Percentiles rank a stretch among this genome's conserved stretches.
phyloP scores from a whole-genome alignment of 495 filamentous ascomycete genomes.

The Aspergillus olivimuriae region DNA sequence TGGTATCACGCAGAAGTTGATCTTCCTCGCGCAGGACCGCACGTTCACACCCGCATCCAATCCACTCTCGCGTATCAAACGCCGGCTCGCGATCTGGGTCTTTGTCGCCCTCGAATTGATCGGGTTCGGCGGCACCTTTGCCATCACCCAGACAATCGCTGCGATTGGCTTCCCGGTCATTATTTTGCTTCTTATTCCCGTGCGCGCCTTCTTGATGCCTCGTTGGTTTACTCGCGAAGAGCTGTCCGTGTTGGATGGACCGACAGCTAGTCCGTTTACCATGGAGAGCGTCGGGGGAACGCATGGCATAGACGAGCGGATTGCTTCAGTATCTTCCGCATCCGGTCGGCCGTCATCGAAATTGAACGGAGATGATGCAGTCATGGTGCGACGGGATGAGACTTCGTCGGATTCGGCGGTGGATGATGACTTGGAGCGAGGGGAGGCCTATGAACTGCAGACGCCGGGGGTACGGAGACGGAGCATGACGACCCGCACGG shows the following conservation, averaged over 20 bases:
- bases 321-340: no score
- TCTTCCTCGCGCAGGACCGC: conserved; percentile 67
- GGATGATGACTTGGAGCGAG: conserved; percentile 37
- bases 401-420: conserved; percentile 21
- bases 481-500: conserved; percentile 21
- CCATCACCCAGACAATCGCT: conserved; percentile 92
- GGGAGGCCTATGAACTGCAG: conserved; percentile 31
- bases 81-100: conserved; percentile 60
- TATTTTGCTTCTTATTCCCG: conserved; percentile 74
- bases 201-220: conserved; percentile 68
- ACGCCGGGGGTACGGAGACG: conserved; percentile 21
- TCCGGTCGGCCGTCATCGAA: no score
- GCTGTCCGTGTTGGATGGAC: conserved; percentile 64
- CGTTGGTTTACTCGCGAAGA: conserved; percentile 62
- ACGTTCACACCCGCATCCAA: conserved; percentile 57
- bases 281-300: conserved; percentile 79
- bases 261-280: conserved; percentile 76
- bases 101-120: conserved; percentile 73
- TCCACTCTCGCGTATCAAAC: conserved; percentile 56
- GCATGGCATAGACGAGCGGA: no score
- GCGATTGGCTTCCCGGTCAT: conserved; percentile 92
- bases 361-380: conserved; percentile 12
- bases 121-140: conserved; percentile 82
- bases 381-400: conserved; percentile 13
- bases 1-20: conserved; percentile 73